phyloP scores from a whole-genome alignment of 2,329 filamentous ascomycete species.

The Knoxdaviesia capensis region DNA sequence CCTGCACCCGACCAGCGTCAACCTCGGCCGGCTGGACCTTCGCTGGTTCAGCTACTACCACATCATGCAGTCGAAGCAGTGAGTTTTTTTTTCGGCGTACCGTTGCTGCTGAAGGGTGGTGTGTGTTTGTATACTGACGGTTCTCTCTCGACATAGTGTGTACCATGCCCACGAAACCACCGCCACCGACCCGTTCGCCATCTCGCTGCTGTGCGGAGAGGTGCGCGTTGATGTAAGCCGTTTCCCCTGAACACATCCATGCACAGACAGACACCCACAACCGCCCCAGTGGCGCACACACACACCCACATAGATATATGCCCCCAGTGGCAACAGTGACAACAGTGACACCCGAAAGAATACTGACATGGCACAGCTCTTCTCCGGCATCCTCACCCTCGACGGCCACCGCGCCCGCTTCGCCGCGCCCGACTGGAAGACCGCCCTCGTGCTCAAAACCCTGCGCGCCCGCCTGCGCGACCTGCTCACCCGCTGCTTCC shows the following conservation, averaged over 20 bases:
- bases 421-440: constrained; percentile 72
- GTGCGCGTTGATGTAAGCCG: constrained; percentile 57
- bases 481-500: constrained; percentile 52
- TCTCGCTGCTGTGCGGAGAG: constrained; percentile 73
- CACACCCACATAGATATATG: neutral
- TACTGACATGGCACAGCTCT: constrained; percentile 33
- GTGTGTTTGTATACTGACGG: neutral
- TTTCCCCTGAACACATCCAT: neutral
- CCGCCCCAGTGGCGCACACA: too few species aligned
- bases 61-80: constrained; percentile 82
- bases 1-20: constrained; percentile 75
- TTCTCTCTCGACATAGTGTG: constrained; percentile 24
- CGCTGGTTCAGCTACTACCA: constrained; percentile 90
- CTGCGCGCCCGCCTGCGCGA: constrained; percentile 56
- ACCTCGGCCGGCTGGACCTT: constrained; percentile 47
- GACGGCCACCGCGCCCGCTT: constrained; percentile 80
- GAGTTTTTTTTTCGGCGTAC: constrained; percentile 15
- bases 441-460: constrained; percentile 72
- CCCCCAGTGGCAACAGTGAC: neutral
- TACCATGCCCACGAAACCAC: constrained; percentile 86
- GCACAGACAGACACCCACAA: too few species aligned
- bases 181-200: constrained; percentile 59
- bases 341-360: neutral
- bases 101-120: too few species aligned
- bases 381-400: constrained; percentile 66